Base-by-base conservation (phyloP, 306 rosid species). In the Medicago lupulina region DNA sequence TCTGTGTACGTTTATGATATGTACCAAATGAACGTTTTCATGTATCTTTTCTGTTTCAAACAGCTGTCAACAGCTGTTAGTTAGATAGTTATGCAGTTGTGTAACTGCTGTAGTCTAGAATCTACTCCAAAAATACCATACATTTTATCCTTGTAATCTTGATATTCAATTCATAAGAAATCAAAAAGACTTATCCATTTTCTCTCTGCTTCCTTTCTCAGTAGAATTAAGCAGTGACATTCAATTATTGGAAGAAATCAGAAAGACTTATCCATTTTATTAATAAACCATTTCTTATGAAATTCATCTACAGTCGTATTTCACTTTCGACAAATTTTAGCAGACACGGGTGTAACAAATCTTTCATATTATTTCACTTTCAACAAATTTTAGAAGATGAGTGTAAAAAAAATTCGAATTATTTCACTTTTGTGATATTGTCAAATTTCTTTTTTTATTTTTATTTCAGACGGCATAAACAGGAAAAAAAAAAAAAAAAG, bases 391-490 rank as follows among this genome's bases (percentile, higher is more conserved):
- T 50, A 15, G 53, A 66, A 39, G 25, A 67, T 13, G 34, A 10
- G 62, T 1, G 55, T 39, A 21, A 65, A 18, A 21, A 38, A 25
- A 15, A 44, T 67, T 28, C 14, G 17, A 18, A 18, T 54, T 54
- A 54, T 54, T 53, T 18, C 60, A 54, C 60, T 54, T 54, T n/a
- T 11, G 59, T 4, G 9, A 12, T 9, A 40, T 6, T 54, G 6
- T 54, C 18, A 23, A 19, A 9, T 25, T 7, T n/a, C 74, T 46
- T 73, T 61, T 58, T 41, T 58, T 73, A 46, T 58, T 41, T 58
- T 54, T 54, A 54, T 19, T 19, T 54, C 31, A 54, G 61, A 54
- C 12, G 8, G 36, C 21, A 17, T 38, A 2, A 16, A 34, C 15
- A 28, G 17, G n/a, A 25, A 18, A 50, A 70, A 31, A 28, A 25